Evolutionary conservation across 1,284 basidiomycete species (phyloP).

Genomic region (Earliella scabrosa): DNA sequence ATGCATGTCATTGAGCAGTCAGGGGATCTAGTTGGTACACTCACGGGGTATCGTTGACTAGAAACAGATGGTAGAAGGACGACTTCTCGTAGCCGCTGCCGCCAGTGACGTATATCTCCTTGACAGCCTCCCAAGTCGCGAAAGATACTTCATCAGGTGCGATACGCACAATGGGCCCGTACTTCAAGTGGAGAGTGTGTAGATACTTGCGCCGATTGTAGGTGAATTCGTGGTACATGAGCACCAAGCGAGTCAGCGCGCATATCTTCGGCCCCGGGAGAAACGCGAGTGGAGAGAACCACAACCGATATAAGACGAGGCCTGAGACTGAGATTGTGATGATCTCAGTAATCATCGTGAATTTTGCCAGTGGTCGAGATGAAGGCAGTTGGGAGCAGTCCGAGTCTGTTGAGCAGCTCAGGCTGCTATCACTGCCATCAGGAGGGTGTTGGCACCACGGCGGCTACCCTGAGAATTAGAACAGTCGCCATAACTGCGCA

Average conservation of each 20-base stretch:
- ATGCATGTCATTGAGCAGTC: no score
- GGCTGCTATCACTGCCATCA: no score
- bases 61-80: slow-evolving; percentile 26
- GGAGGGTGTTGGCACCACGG: no score
- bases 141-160: slow-evolving; percentile 35
- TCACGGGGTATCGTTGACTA: slow-evolving; percentile 23
- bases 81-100: slow-evolving; percentile 32
- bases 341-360: background rate
- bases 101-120: slow-evolving; percentile 31
- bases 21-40: background rate
- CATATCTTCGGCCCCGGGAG: slow-evolving; percentile 30
- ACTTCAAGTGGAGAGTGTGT: slow-evolving; percentile 28
- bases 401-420: no score
- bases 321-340: background rate
- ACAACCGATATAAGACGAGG: slow-evolving; percentile 18
- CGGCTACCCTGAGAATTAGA: no score
- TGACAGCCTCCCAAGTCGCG: slow-evolving; percentile 27
- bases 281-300: slow-evolving; percentile 25
- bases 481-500: no score
- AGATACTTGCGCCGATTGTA: slow-evolving; percentile 22
- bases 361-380: background rate
- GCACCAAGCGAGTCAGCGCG: slow-evolving; percentile 26
- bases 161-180: slow-evolving; percentile 33
- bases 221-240: slow-evolving; percentile 29
- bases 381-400: background rate